Evolutionary conservation across 257 asterid species (phyloP).

Genomic region (Capsicum pubescens): DNA sequence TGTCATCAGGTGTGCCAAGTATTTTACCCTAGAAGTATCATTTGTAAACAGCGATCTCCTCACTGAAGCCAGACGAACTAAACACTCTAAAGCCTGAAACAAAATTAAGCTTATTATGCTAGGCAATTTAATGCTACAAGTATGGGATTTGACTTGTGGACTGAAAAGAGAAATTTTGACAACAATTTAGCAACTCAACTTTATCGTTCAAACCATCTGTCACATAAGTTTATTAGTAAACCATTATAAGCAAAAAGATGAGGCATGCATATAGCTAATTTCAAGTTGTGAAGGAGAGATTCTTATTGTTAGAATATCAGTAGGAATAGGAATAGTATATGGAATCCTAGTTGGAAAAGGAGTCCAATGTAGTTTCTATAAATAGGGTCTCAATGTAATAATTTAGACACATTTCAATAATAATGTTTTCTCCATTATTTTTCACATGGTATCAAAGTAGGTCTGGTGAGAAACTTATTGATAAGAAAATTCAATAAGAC

Average conservation of each 20-base stretch:
- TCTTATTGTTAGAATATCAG: background rate
- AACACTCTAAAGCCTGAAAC: slow-evolving; percentile 88
- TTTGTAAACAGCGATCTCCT: slow-evolving; percentile 92
- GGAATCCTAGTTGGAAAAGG: too few relatives aligned
- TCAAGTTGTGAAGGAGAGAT: slow-evolving; percentile 1
- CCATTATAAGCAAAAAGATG: background rate
- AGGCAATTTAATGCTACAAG: background rate
- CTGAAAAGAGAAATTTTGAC: slow-evolving; percentile 21
- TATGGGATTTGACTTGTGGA: background rate
- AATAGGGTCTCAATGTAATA: too few relatives aligned
- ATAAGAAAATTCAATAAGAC: too few relatives aligned
- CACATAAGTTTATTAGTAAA: background rate
- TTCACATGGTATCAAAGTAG: too few relatives aligned
- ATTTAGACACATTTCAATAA: too few relatives aligned
- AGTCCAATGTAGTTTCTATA: too few relatives aligned
- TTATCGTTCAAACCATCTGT: background rate
- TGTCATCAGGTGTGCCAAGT: slow-evolving; percentile 86
- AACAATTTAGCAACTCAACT: slow-evolving; percentile 3
- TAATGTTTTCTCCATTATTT: too few relatives aligned
- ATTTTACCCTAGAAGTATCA: slow-evolving; percentile 86
- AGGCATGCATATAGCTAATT: background rate
- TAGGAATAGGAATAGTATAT: too few relatives aligned
- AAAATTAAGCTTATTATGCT: slow-evolving; percentile 7
- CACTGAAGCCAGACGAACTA: slow-evolving; percentile 91
- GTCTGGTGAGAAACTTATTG: too few relatives aligned